phyloP scores from a whole-genome alignment of 2,329 filamentous ascomycete species.

The Aureobasidium sp. region DNA sequence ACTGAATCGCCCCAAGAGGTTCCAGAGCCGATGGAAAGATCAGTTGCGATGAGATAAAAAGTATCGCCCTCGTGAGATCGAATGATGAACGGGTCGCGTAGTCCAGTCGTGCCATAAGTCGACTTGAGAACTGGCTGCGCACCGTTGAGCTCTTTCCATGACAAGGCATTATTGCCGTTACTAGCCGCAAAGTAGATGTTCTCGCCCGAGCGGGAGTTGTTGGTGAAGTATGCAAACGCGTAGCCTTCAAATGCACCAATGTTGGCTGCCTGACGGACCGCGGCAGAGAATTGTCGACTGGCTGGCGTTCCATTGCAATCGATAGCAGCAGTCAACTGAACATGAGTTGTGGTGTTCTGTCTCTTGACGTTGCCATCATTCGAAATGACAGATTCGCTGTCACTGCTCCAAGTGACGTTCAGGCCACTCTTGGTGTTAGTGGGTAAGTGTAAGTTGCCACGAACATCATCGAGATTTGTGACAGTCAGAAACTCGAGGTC shows the following conservation, averaged over 20 bases:
- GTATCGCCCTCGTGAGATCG: conserved; percentile 42
- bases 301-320: not conserved
- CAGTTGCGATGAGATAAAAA: conserved; percentile 45
- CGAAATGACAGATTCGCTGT: not conserved
- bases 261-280: not conserved
- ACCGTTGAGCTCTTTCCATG: conserved; percentile 43
- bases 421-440: not conserved
- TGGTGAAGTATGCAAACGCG: conserved; percentile 45
- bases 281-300: not conserved
- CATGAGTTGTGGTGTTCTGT: not conserved
- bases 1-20: conserved; percentile 44
- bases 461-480: not conserved
- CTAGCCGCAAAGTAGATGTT: conserved; percentile 46
- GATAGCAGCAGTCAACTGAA: not conserved
- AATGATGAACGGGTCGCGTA: conserved; percentile 47
- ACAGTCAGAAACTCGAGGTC: not conserved
- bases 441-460: not conserved
- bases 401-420: not conserved
- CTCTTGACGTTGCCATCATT: not conserved
- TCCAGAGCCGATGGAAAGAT: conserved; percentile 46
- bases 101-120: conserved; percentile 38
- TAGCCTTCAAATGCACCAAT: conserved; percentile 29
- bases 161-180: conserved; percentile 43
- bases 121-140: conserved; percentile 40
- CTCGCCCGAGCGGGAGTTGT: conserved; percentile 36